Base-by-base conservation (phyloP, 192 early-diverging fungal species). In the Funneliformis geosporum region DNA sequence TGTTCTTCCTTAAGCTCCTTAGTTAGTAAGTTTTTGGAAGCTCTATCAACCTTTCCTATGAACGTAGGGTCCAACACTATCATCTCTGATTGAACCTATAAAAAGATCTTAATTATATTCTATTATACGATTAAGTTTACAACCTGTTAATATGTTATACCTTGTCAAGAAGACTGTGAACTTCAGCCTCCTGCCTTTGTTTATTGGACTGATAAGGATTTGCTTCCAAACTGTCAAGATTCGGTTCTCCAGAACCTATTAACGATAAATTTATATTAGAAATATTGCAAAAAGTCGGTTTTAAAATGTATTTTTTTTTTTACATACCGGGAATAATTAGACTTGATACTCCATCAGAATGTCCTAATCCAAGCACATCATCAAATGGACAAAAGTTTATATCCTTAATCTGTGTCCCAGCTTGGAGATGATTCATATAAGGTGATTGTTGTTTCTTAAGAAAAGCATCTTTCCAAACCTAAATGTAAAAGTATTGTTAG, bases 341-440 rank as follows among this genome's bases (percentile, higher is more conserved):
- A 75, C 90, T 93, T 14, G 88, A 89, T 8, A 99, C 85, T 16
- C 97, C 97, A 18, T 85, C 76, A 21, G 84, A 80, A 86, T 98
- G 95, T 23, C 94, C 95, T 65, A 94, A 82, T 21, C 93, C 96
- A 18, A 99, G 90, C 8, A 96, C 92, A 91, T 99, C 97, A 81
- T 99, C 97, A 90, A 90, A 99, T n/a, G 97, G 97, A 73, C 92
- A 94, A 85, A 99, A 98, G 8, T 80, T 50, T 14, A 96, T 44
- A 65, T 88, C 83, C 14, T 85, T 78, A 23, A 96, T 79, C 0
- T 84, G 76, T 0, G 86, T 85, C 6, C 83, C 81, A 10, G 91
- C 85, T 46, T 92, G 80, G 8, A 93, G 80, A 83, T 96, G 96
- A 60, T 83, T 87, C 93, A 99, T 95, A 83, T 99, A 99, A 39